Evolutionary conservation across 805 yeast genomes (phyloP).

Genomic region (Tetrapisispora taiwanensis): DNA sequence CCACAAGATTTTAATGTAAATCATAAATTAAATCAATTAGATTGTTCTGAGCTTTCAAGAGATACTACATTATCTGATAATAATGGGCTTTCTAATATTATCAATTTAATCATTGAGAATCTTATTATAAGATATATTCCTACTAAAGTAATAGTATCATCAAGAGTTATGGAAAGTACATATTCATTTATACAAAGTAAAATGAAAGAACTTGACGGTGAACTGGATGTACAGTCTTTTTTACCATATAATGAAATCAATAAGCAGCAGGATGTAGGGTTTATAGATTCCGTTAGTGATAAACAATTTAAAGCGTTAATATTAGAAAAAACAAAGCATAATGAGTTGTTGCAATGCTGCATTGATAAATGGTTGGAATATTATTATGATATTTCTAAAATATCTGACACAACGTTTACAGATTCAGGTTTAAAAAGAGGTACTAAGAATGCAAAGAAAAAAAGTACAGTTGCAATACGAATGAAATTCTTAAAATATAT

Average conservation of each 20-base stretch:
- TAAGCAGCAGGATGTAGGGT: constrained; percentile 3
- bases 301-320: not conserved
- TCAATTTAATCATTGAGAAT: constrained; percentile 6
- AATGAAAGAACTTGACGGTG: not conserved
- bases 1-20: constrained; percentile 12
- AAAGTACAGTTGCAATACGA: not conserved
- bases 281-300: not conserved
- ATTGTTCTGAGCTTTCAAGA: not conserved
- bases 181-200: not conserved
- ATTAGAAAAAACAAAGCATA: not conserved
- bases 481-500: not conserved
- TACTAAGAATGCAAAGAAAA: not conserved
- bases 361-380: not conserved
- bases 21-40: not conserved
- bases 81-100: no score
- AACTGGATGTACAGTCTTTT: constrained; percentile 4
- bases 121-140: constrained; percentile 12
- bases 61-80: no score
- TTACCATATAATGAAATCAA: constrained; percentile 5
- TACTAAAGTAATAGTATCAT: constrained; percentile 13
- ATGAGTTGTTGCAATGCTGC: not conserved
- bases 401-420: not conserved
- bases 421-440: not conserved
- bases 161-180: constrained; percentile 9
- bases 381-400: not conserved